These are phyloP conservation scores for Platanthera guangdongensis DNA, from an alignment of 106 monocot species.

Conservation along the genomic window DNA sequence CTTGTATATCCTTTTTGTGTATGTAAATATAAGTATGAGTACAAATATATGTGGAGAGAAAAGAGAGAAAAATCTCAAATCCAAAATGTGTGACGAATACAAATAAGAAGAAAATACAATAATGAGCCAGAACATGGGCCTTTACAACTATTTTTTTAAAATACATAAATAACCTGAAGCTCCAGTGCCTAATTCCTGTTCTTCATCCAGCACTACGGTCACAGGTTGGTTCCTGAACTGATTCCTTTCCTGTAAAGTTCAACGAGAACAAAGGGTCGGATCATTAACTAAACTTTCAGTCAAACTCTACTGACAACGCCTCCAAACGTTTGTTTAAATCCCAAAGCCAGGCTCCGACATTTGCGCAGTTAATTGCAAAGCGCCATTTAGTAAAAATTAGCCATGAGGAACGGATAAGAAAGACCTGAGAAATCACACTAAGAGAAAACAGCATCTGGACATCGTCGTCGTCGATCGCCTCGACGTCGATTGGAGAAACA, in stretches of 20 bases:
- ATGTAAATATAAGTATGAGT: no score
- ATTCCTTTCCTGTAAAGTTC: constrained; percentile 9
- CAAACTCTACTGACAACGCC: not conserved
- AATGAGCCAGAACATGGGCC: no score
- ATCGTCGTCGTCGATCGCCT: constrained; percentile 19
- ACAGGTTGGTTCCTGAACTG: constrained; percentile 9
- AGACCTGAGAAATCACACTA: constrained; percentile 17
- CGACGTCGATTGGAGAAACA: constrained; percentile 14
- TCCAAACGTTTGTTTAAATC: not conserved
- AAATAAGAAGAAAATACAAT: no score
- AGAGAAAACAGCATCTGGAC: constrained; percentile 14
- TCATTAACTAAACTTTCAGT: not conserved
- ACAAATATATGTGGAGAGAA: no score
- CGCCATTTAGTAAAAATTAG: not conserved
- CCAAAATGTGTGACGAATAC: no score
- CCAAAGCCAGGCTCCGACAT: not conserved
- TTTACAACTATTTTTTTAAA: no score
- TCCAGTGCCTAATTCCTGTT: constrained; percentile 5
- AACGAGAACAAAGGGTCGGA: not conserved
- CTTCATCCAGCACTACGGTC: constrained; percentile 17
- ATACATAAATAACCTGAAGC: constrained; percentile 9
- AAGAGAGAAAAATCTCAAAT: no score
- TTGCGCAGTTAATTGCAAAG: not conserved
- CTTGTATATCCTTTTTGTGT: no score
- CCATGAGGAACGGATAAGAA: not conserved